Conservation (phyloP, 768 basidiomycete genomes). For the Kwoniella dendrophila region DNA sequence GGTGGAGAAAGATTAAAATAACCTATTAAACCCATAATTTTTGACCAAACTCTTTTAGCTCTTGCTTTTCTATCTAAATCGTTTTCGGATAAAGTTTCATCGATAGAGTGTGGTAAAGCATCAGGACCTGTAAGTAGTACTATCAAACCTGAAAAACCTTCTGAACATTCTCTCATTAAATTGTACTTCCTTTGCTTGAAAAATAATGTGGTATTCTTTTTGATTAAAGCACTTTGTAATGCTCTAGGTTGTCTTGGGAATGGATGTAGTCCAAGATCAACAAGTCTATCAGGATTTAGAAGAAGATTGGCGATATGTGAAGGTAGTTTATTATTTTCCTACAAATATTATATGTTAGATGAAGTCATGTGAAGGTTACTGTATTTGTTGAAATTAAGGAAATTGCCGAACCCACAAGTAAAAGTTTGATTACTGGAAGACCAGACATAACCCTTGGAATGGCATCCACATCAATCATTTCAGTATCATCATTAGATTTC, state of each 20-base stretch:
- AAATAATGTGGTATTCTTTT: conserved; percentile 47
- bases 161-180: conserved; percentile 91
- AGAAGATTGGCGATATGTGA: conserved; percentile 39
- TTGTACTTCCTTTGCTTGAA: conserved; percentile 90
- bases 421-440: conserved; percentile 31
- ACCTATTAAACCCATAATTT: conserved; percentile 60
- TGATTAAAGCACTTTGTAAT: conserved; percentile 41
- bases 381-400: not conserved
- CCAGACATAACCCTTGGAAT: conserved; percentile 16
- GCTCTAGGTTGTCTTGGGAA: conserved; percentile 31
- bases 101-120: conserved; percentile 40
- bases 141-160: conserved; percentile 92
- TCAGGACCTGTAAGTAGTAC: conserved; percentile 71
- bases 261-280: conserved; percentile 35
- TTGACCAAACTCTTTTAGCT: conserved; percentile 47
- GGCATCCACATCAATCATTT: conserved; percentile 11
- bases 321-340: conserved; percentile 31
- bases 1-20: conserved; percentile 97
- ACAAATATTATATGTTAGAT: not conserved
- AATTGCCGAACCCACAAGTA: conserved; percentile 28
- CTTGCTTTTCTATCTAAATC: conserved; percentile 18
- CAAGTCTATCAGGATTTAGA: conserved; percentile 29
- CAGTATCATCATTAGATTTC: conserved; percentile 10
- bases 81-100: conserved; percentile 16
- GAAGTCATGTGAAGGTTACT: not conserved